Percentiles rank a stretch among this genome's conserved stretches.
Conservation (phyloP, 306 rosid species). For the Cucumis cinereus region DNA sequence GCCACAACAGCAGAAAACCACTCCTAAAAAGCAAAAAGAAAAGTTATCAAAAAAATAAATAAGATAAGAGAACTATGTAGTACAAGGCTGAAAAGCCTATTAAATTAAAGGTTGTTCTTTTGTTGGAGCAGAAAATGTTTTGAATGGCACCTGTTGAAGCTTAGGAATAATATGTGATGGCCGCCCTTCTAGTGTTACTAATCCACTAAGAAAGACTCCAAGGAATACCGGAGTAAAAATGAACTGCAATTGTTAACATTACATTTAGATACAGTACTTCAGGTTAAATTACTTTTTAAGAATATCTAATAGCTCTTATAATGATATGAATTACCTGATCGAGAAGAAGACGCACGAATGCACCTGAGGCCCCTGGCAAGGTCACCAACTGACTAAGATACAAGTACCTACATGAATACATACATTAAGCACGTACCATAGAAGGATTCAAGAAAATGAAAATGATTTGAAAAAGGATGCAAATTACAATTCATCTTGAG, state of each 20-base stretch:
- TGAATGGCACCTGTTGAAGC: conserved; percentile 69
- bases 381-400: conserved; percentile 72
- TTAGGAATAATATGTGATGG: conserved; percentile 63
- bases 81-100: not conserved
- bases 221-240: conserved; percentile 69
- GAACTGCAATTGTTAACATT: conserved; percentile 44
- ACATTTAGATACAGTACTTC: conserved; percentile 8
- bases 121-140: not conserved
- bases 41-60: conserved; percentile 2
- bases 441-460: not conserved
- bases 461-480: too few species aligned
- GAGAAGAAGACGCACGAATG: conserved; percentile 64
- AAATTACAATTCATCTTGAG: not conserved
- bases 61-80: conserved; percentile 1
- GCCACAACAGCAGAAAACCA: conserved; percentile 84
- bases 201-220: conserved; percentile 61
- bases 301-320: not conserved
- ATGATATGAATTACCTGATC: conserved; percentile 56
- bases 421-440: not conserved
- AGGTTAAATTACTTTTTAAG: not conserved
- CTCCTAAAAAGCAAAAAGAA: conserved; percentile 38
- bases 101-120: not conserved
- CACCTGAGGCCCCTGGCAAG: conserved; percentile 76
- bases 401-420: conserved; percentile 49
- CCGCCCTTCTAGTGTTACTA: conserved; percentile 74